Evolutionary conservation across 2,329 filamentous ascomycete species (phyloP), one percentile per base, ranked within the genome.

Genomic region (Clonostachys rhizophaga): DNA sequence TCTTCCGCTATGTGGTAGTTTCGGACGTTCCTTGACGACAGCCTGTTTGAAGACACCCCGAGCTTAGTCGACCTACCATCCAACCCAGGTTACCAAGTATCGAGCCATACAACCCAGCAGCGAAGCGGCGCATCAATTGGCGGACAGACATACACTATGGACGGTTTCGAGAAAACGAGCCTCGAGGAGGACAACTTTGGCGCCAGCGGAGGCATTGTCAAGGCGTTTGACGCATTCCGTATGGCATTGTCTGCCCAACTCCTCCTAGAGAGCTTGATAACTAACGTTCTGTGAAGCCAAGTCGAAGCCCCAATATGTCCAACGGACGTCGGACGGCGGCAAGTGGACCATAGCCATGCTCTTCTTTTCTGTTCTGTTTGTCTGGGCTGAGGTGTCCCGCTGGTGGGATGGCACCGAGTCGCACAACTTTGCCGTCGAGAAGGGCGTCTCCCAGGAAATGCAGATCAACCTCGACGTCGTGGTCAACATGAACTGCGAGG

Each of bases 211-310:
- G 75, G 70, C 65, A 79, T 86, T 49, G 82, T 95, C 60, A 86
- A 85, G 67, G 91, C 92, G 50, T 99, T 99, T 69, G 94, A 99
- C 74, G 92, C 91, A 55, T 99, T 99, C 67, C 92, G 91, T 96
- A 81, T 63, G 88, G 57, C 37, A 41, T 30, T 40, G 8, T 24
- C 17, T 36, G 34, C 3, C 41, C 44, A 44, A 24, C 40, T 14
- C 9, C 35, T 20, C 40, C 13, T 40, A 20, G 45, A 44, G 34
- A 45, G 58, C 52, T 41, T 14, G 20, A 47, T 46, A 35, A 43
- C 35, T 17, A 24, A 9, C 42, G 14, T 16, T 61, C 36, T 18
- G 36, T 39, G 14, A n/a, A 96, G 91, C 94, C 55, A 97, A 99
- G 76, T 89, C 92, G 46, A 97, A 97, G 73, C 83, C 91, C 14